A percentile compares a stretch with the other conserved stretches of the same genome.
Conservation (phyloP, 1,284 basidiomycete species). For the Kalmanozyma brasiliensis region DNA sequence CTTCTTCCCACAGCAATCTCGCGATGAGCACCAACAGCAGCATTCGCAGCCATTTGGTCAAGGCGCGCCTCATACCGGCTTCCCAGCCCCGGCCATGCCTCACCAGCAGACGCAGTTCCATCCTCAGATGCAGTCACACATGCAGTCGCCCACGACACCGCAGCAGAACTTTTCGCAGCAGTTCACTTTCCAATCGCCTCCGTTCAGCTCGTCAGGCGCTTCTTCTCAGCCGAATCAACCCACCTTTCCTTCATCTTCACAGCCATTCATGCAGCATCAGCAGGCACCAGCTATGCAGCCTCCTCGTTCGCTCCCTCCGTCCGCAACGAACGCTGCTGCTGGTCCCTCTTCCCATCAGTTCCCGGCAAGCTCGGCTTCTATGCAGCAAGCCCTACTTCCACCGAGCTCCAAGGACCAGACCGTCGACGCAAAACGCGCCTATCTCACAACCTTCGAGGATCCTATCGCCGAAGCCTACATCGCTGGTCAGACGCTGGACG, state of each 20-base stretch:
- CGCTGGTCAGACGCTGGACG: constrained; percentile 31
- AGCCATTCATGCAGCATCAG: constrained; percentile 7
- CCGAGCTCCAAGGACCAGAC: constrained; percentile 1
- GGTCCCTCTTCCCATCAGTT: constrained; percentile 11
- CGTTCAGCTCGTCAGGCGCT: constrained; percentile 9
- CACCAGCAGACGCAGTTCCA: constrained; percentile 15
- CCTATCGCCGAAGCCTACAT: constrained; percentile 49
- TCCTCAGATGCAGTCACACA: constrained; percentile 12
- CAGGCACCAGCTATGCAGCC: constrained; percentile 8
- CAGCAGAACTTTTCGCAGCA: constrained; percentile 6
- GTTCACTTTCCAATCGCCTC: constrained; percentile 19
- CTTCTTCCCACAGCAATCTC: constrained; percentile 5
- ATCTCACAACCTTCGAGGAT: constrained; percentile 42
- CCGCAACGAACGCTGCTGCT: constrained; percentile 1
- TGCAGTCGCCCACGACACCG: constrained; percentile 13
- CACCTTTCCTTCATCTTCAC: constrained; percentile 16
- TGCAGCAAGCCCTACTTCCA: constrained; percentile 11
- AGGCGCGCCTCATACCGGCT: constrained; percentile 4
- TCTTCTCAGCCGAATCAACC: constrained; percentile 9
- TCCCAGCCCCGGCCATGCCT: constrained; percentile 3
- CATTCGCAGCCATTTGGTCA: constrained; percentile 10
- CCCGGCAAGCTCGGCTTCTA: constrained; percentile 2
- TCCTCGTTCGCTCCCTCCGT: constrained; percentile 5
- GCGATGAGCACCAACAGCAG: constrained; percentile 22
- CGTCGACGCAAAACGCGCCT: constrained; percentile 11